Conservation (phyloP, 805 yeast genomes). For the Martiniozyma abietophila region DNA sequence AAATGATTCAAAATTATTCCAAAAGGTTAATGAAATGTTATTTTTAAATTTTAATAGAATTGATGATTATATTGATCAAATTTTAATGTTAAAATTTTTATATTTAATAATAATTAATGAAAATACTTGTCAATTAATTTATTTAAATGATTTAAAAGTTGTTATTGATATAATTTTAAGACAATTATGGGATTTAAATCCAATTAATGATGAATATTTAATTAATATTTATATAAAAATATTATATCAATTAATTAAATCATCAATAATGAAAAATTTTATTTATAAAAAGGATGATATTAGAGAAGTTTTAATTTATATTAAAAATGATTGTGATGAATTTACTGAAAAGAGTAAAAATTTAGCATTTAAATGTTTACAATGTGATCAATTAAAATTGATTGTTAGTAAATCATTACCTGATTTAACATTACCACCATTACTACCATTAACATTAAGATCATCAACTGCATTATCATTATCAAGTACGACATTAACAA, state of each 20-base stretch:
- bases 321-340: conserved; percentile 31
- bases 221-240: conserved; percentile 70
- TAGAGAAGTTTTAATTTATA: conserved; percentile 37
- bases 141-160: conserved; percentile 77
- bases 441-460: background rate
- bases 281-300: conserved; percentile 53
- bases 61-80: conserved; percentile 58
- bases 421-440: conserved; percentile 1
- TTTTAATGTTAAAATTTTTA: conserved; percentile 69
- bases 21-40: conserved; percentile 56
- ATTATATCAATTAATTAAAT: conserved; percentile 57
- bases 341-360: conserved; percentile 31
- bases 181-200: conserved; percentile 62
- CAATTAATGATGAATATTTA: conserved; percentile 42
- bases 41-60: conserved; percentile 73
- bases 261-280: conserved; percentile 49
- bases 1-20: conserved; percentile 33
- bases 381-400: conserved; percentile 5
- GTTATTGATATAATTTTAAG: conserved; percentile 75
- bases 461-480: background rate
- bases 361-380: conserved; percentile 31
- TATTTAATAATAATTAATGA: conserved; percentile 65
- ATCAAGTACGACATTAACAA: background rate
- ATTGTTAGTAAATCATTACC: background rate
- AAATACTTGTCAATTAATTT: conserved; percentile 56